Conservation (phyloP, 768 basidiomycete species). For the Auriscalpium orientale region DNA sequence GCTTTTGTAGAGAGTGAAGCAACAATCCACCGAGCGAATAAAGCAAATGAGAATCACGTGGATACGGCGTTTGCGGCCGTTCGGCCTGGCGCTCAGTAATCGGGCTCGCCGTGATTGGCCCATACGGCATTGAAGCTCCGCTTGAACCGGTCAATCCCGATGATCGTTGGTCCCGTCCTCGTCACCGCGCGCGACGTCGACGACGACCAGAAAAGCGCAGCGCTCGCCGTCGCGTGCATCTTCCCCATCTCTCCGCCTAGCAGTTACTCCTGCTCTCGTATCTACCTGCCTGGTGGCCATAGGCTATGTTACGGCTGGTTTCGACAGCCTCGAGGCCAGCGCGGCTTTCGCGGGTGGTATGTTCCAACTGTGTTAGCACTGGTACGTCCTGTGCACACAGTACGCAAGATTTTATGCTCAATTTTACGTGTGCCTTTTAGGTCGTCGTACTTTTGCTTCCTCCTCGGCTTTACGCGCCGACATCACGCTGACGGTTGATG, state of each 20-base stretch:
- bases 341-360: slow-evolving; percentile 56
- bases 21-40: too few relatives aligned
- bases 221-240: slow-evolving; percentile 2
- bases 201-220: slow-evolving; percentile 3
- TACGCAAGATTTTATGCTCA: background rate
- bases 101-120: slow-evolving; percentile 4
- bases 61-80: background rate
- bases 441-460: slow-evolving; percentile 56
- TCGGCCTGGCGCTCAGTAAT: background rate
- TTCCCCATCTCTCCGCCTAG: background rate
- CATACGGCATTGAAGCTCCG: slow-evolving; percentile 5
- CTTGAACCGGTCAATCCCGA: slow-evolving; percentile 5
- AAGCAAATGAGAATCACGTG: too few relatives aligned
- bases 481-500: slow-evolving; percentile 91
- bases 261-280: background rate
- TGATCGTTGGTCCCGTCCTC: slow-evolving; percentile 7
- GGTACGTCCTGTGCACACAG: slow-evolving; percentile 1
- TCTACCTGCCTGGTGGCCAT: background rate
- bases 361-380: slow-evolving; percentile 10
- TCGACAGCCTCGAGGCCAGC: slow-evolving; percentile 47
- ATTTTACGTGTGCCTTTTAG: slow-evolving; percentile 20
- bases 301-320: slow-evolving; percentile 61
- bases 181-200: slow-evolving; percentile 13
- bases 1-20: too few relatives aligned
- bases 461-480: slow-evolving; percentile 62